Percentiles rank a stretch among this genome's conserved stretches.
phyloP scores from a whole-genome alignment of 2,329 filamentous ascomycete genomes.

The Diaporthe sp. region DNA sequence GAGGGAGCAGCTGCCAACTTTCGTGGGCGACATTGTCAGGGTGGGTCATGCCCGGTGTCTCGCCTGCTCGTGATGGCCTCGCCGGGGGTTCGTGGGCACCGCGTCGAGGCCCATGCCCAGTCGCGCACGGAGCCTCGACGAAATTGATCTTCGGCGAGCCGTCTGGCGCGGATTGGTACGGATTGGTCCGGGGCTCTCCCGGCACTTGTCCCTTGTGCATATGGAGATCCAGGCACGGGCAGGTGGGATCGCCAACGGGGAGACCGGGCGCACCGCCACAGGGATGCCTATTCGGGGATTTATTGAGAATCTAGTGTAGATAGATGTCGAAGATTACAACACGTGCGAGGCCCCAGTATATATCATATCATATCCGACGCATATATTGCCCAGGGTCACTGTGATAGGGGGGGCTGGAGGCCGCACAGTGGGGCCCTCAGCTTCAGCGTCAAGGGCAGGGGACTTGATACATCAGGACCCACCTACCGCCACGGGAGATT shows the following conservation, averaged over 20 bases:
- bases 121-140: slow-evolving; percentile 18
- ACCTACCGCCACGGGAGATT: slow-evolving; percentile 9
- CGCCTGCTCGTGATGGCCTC: slow-evolving; percentile 19
- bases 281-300: slow-evolving; percentile 9
- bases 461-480: slow-evolving; percentile 5
- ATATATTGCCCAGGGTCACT: slow-evolving; percentile 5
- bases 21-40: slow-evolving; percentile 19
- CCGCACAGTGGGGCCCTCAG: slow-evolving; percentile 10
- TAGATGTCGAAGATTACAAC: slow-evolving; percentile 8
- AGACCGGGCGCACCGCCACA: slow-evolving; percentile 23
- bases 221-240: slow-evolving; percentile 4
- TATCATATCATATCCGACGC: slow-evolving; percentile 5
- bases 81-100: slow-evolving; percentile 12
- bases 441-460: not conserved
- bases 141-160: slow-evolving; percentile 5
- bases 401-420: slow-evolving; percentile 9
- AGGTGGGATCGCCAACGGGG: slow-evolving; percentile 17
- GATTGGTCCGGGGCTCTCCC: slow-evolving; percentile 22
- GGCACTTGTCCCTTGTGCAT: not conserved
- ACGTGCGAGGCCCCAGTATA: slow-evolving; percentile 10
- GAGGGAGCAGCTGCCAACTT: slow-evolving; percentile 14
- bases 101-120: slow-evolving; percentile 21
- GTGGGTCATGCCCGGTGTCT: slow-evolving; percentile 4
- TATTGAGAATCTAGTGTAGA: not conserved
- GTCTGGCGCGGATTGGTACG: not conserved